Evolutionary conservation across 257 asterid species (phyloP).

Genomic region (Leonotis leonurus): DNA sequence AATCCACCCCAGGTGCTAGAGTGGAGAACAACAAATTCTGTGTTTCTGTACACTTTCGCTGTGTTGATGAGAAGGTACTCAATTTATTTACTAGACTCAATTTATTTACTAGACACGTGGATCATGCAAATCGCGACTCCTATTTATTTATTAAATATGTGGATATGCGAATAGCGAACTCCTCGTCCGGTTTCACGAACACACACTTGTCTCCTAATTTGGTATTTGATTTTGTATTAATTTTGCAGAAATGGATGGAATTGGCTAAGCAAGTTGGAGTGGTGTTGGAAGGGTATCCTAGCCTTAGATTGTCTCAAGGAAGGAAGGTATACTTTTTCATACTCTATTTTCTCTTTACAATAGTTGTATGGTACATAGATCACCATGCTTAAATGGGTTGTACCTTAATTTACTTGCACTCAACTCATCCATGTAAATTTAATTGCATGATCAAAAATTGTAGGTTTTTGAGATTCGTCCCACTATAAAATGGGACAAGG

Average conservation of each 20-base stretch:
- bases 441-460: background rate
- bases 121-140: no score
- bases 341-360: background rate
- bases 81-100: no score
- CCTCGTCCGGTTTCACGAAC: no score
- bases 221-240: background rate
- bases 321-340: constrained; percentile 48
- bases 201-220: no score
- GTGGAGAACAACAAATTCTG: constrained; percentile 95
- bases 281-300: constrained; percentile 72
- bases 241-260: constrained; percentile 78
- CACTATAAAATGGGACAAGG: constrained; percentile 94
- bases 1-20: constrained; percentile 58
- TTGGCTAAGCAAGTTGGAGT: constrained; percentile 65
- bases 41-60: constrained; percentile 82
- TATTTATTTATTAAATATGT: no score
- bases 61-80: constrained; percentile 86
- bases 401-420: no score
- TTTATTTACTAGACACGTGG: no score
- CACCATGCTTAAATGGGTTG: no score
- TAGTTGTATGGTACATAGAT: background rate
- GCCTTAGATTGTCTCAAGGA: constrained; percentile 72
- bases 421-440: background rate
- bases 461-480: constrained; percentile 96
- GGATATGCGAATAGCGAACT: no score